Base-by-base conservation (phyloP, 1,139 yeast genomes). In the Geotrichum bryndzae region DNA sequence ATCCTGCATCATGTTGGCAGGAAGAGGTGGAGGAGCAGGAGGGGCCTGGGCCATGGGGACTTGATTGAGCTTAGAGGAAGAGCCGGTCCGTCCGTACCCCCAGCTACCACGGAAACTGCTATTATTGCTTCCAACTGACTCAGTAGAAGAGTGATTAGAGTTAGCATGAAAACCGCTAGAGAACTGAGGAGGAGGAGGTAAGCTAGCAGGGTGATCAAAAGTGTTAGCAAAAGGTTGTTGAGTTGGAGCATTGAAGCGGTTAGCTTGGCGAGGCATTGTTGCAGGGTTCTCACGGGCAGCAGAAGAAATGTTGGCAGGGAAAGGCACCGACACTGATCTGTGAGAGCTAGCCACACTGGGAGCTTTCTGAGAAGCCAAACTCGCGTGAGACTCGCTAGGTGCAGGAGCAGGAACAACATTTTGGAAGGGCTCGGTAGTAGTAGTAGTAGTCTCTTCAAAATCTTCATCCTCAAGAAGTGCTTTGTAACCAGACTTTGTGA, bases 401-500 rank as follows among this genome's bases (percentile, higher is more conserved):
- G 38, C 46, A 13, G 45, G 11, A 23, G 4, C 33, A 29, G 31
- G 13, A 10, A 22, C 38, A 5, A 27, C 33, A 29, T 45, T 51
- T 5, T 51, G 55, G n/a, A 54, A 51, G 27, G 55, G 45, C 45
- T 38, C 45, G 23, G 46, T 22, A 48, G 48, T 15, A 8, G 51
- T 55, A 15, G 46, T 22, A 48, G 48, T 15, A 8, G 51, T 55
- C 7, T 57, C 59, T 23, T 56, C 59, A 46, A 56, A 50, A 25
- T 53, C 13, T 15, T 48, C 52, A 13, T 54, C 62, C 27, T 56
- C 59, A 13, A 46, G 45, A n/a, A 56, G 35, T 7, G 33, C 53
- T 15, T 58, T 27, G 54, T 59, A 59, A 2, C 58, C 53, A n/a
- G 63, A 58, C 35, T 58, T 60, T 15, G 56, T 46, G 3, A 55